Conservation (phyloP, 208 protist genomes). For the Trichomonas gallinae region DNA sequence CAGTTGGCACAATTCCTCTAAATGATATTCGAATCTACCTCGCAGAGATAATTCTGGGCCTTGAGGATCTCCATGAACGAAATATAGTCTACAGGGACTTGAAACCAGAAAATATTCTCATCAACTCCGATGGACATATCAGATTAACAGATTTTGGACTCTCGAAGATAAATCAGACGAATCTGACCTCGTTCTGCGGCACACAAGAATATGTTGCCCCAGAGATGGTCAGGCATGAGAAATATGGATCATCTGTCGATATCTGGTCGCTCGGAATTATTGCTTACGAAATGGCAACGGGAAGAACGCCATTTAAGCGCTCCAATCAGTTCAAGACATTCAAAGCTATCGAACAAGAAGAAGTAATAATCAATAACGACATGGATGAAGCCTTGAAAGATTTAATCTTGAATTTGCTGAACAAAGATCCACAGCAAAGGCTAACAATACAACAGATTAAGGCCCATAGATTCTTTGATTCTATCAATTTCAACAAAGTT, state of each 20-base stretch:
- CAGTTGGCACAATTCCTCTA: background rate
- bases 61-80: conserved; percentile 36
- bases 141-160: background rate
- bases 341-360: background rate
- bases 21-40: background rate
- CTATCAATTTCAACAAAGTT: conserved; percentile 21
- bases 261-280: background rate
- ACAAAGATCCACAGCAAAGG: background rate
- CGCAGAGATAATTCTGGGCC: conserved; percentile 36
- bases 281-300: background rate
- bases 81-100: conserved; percentile 38
- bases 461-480: conserved; percentile 17
- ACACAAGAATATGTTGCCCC: conserved; percentile 47
- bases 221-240: background rate
- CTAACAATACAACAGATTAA: conserved; percentile 40
- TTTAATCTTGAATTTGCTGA: background rate
- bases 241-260: background rate
- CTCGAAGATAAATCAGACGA: background rate
- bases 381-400: background rate
- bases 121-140: background rate
- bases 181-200: conserved; percentile 42
- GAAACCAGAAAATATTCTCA: conserved; percentile 33
- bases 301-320: background rate
- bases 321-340: background rate
- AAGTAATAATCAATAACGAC: background rate